Evolutionary conservation across 2,329 filamentous ascomycete species (phyloP), one percentile per base, ranked within the genome.

Genomic region (Cladophialophora exuberans): DNA sequence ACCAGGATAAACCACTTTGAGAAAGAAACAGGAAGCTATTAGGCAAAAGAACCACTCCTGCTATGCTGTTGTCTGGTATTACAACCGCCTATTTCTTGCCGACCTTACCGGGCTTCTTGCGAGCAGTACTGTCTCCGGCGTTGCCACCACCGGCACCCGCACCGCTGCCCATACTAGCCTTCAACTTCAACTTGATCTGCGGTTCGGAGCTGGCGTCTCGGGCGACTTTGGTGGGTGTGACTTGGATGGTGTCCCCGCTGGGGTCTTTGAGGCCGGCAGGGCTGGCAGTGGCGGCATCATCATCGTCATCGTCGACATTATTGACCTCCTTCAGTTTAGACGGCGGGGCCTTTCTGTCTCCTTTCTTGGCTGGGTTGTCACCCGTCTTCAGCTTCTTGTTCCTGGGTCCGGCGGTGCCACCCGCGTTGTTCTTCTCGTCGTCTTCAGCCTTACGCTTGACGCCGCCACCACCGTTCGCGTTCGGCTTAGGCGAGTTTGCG

Each of bases 371-470:
- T 4, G 62, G 61, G 10, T 44, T 31, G 10, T 26, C 51, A 42
- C 61, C 60, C 44, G 63, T 61, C 48, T 64, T 65, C 58, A 64
- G 63, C 58, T 62, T 62, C 56, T 62, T 62, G 38, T 30, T 51
- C 2, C 6, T 20, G 11, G 50, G 52, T 17, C 54, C 30, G 13
- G n/a, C n/a, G n/a, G n/a, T n/a, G n/a, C n/a, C n/a, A n/a, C 55
- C 49, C 13, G 55, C 31, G n/a, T 39, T 44, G 15, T 15, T 36
- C 46, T 31, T 49, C 9, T 49, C 46, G 23, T 63, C 60, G 39
- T 65, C 63, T 10, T 55, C 59, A 4, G 62, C 62, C 41, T 65
- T 65, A 23, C 63, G 49, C 49, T 65, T 65, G 22, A 59, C 48
- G 22, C 63, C 62, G 36, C 62, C 60, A 28, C 63, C 62, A 31